These are phyloP conservation scores for Torulaspora franciscae DNA, from an alignment of 805 yeast genomes.

Conservation along the genomic window DNA sequence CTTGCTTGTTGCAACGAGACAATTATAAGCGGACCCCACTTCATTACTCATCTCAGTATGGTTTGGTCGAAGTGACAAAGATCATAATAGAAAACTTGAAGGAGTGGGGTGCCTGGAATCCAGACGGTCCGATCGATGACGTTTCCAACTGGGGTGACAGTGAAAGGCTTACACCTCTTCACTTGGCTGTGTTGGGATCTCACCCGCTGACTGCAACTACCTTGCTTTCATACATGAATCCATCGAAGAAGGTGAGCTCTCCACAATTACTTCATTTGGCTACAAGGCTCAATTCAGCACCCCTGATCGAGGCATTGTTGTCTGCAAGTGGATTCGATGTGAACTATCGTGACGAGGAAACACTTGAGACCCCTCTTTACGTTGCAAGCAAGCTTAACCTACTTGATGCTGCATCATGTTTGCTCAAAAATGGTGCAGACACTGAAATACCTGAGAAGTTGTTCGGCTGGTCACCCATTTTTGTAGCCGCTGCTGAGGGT, in stretches of 20 bases:
- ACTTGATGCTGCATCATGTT: constrained; percentile 46
- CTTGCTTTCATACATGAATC: constrained; percentile 45
- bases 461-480: constrained; percentile 93
- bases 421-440: constrained; percentile 59
- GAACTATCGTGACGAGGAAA: constrained; percentile 54
- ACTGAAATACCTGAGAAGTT: constrained; percentile 70
- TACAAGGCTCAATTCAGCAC: constrained; percentile 53
- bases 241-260: constrained; percentile 40
- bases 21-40: constrained; percentile 77
- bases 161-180: constrained; percentile 76
- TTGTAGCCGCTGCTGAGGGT: constrained; percentile 88
- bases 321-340: constrained; percentile 55
- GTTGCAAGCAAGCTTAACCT: constrained; percentile 66
- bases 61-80: constrained; percentile 58
- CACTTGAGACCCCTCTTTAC: constrained; percentile 77
- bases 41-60: constrained; percentile 86
- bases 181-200: constrained; percentile 73
- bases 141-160: constrained; percentile 58
- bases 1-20: constrained; percentile 61
- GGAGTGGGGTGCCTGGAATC: constrained; percentile 56
- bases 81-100: constrained; percentile 52
- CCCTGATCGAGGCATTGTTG: constrained; percentile 51
- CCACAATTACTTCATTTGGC: constrained; percentile 59
- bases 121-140: constrained; percentile 51
- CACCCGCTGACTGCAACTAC: constrained; percentile 72